These are phyloP conservation scores for Lasiodiplodia sp. DNA, from an alignment of 2,329 filamentous ascomycete genomes.

Conservation along the genomic window DNA sequence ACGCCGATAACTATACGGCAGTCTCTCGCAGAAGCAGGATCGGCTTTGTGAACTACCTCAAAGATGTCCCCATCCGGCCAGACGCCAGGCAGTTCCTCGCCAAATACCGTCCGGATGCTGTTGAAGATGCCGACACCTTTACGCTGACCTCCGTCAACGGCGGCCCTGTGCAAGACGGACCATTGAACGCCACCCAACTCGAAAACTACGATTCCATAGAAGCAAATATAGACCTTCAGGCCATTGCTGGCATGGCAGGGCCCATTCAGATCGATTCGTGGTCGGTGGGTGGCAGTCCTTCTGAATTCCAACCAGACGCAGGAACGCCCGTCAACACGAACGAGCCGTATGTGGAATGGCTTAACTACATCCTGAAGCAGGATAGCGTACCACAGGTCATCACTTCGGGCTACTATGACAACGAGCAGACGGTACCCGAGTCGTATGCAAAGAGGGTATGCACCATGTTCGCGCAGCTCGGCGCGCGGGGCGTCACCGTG, in stretches of 20 bases:
- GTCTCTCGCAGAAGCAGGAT: constrained; percentile 55
- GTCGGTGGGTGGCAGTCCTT: constrained; percentile 64
- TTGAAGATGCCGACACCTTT: constrained; percentile 58
- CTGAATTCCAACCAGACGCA: constrained; percentile 54
- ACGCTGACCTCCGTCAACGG: constrained; percentile 42
- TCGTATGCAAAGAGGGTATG: constrained; percentile 69
- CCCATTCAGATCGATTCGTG: constrained; percentile 65
- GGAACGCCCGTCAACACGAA: constrained; percentile 36
- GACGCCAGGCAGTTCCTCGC: constrained; percentile 60
- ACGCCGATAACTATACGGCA: constrained; percentile 60
- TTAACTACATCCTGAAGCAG: constrained; percentile 65
- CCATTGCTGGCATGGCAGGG: constrained; percentile 63
- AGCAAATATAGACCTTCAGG: constrained; percentile 67
- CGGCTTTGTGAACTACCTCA: constrained; percentile 62
- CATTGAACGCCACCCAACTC: constrained; percentile 1
- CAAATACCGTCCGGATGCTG: constrained; percentile 60
- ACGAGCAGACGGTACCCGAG: constrained; percentile 68
- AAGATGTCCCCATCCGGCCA: constrained; percentile 57
- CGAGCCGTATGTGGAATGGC: constrained; percentile 65
- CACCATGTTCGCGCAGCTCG: constrained; percentile 64
- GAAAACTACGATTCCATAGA: constrained; percentile 55
- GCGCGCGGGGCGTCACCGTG: constrained; percentile 56
- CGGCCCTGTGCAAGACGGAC: constrained; percentile 35
- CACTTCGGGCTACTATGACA: constrained; percentile 71
- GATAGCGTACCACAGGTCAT: constrained; percentile 68